Base-by-base conservation (phyloP, 2,329 filamentous ascomycete species). In the Penicillium sp. region DNA sequence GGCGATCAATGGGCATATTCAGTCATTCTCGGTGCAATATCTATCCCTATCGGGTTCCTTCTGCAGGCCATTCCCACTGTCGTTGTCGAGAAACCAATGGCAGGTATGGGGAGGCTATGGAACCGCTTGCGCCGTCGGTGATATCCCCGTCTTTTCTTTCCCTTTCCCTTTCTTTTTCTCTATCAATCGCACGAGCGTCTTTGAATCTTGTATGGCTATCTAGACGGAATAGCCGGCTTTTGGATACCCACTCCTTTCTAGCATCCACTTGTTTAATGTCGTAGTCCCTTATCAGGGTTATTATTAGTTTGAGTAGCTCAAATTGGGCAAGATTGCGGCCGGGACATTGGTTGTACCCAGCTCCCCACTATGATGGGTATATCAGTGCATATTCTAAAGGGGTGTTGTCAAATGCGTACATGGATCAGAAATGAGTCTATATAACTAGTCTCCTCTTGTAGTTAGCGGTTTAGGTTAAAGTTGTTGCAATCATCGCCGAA, bases 1-100 rank as follows among this genome's bases (percentile, higher is more conserved):
- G 81, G 80, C 1, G 63, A 69, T 2, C 81, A 84, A 66, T 85
- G 82, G 82, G 82, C 76, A 14, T 79, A 83, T 52, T 82, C 76
- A 26, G 42, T 84, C n/a, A 68, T 81, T 18, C 62, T 80, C 3
- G 81, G 78, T 1, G 71, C 77, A 2, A 57, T 83, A 0, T 82
- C 76, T 22, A 68, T 84, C 10, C 81, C 81, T 1, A 78, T 80
- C 80, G 29, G 66, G 78, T 35, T 56, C 14, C 11, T 48, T 14
- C 10, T 56, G 14, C 50, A 56, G 9, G 38, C 18, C 16, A 24
- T 49, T 37, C 54, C 54, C n/a, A 47, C 24, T 26, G 37, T 31
- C 18, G 10, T 56, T 14, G 31, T 56, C 32, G 54, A 48, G 13
- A 53, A 48, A 14, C 54, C 50, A 32, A 56, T 53, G 43, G 14